phyloP scores from a whole-genome alignment of 2,329 filamentous ascomycete genomes.

The Stylonectria norvegica region DNA sequence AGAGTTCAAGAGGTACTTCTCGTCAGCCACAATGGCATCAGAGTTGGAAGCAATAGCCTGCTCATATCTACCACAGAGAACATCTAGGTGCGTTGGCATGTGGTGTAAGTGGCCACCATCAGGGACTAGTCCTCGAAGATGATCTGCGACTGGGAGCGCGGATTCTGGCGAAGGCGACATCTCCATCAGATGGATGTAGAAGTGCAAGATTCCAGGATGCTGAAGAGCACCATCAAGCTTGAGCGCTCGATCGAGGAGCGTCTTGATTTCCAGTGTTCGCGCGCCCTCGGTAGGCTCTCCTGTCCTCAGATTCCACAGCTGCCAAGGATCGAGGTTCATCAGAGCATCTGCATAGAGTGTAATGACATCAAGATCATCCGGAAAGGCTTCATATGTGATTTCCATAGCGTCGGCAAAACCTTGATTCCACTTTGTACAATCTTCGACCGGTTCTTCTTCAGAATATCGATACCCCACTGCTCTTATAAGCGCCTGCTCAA shows the following conservation, averaged over 20 bases:
- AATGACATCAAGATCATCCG: slow-evolving; percentile 37
- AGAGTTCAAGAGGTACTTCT: slow-evolving; percentile 57
- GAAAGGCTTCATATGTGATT: slow-evolving; percentile 32
- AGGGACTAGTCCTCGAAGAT: slow-evolving; percentile 61
- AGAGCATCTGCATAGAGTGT: slow-evolving; percentile 38
- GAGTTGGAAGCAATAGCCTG: slow-evolving; percentile 64
- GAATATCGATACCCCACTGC: slow-evolving; percentile 62
- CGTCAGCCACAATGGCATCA: slow-evolving; percentile 64
- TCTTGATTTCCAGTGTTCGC: slow-evolving; percentile 31
- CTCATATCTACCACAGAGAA: slow-evolving; percentile 66
- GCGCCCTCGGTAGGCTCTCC: slow-evolving; percentile 28
- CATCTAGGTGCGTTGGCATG: slow-evolving; percentile 74
- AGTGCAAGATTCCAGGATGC: slow-evolving; percentile 72
- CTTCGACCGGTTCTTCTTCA: slow-evolving; percentile 33
- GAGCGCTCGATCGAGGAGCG: slow-evolving; percentile 45
- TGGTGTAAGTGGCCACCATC: slow-evolving; percentile 69
- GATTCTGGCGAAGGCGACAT: slow-evolving; percentile 66
- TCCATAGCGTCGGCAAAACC: slow-evolving; percentile 38
- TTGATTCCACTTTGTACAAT: slow-evolving; percentile 41
- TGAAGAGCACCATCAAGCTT: slow-evolving; percentile 33
- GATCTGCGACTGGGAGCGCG: slow-evolving; percentile 59
- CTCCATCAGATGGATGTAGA: slow-evolving; percentile 77
- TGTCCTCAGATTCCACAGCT: slow-evolving; percentile 39
- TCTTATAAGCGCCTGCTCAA: slow-evolving; percentile 58
- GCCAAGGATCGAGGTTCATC: slow-evolving; percentile 46